Evolutionary conservation across 805 yeast species (phyloP), one percentile per base, ranked within the genome.

Genomic region (Phaffomyces thermotolerans): DNA sequence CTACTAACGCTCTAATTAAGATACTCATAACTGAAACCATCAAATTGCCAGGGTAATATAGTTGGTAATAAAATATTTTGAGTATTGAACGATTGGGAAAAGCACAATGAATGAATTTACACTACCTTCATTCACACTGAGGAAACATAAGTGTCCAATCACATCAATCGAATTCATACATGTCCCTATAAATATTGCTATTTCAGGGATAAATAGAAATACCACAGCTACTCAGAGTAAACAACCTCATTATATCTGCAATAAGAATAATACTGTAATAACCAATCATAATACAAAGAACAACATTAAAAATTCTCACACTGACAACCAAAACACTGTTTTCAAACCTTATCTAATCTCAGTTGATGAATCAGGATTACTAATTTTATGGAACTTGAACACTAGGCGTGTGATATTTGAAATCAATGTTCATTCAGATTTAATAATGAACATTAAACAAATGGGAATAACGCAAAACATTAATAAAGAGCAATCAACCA

Each of bases 351-450:
- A 69, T 3, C 48, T 81, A 4, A 54, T 75, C 1, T 69, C 84
- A 1, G 76, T 76, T 6, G 93, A 84, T 56, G 79, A 78, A 24
- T 57, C 65, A 0, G 95, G 95, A 0, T 68, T 75, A 68, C 52
- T 78, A 3, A 67, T 77, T 1, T 67, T 81, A 69, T 85, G 95
- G 95, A 73, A 78, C 44, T 48, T 85, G 8, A 54, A 61, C 1
- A 68, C 76, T 0, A 64, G 79, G 34, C 60, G 93, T 37, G 84
- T 88, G 0, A 38, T 71, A 2, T 71, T 69, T 0, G 63, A 71
- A 1, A 81, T 87, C 80, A 63, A 68, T 47, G 84, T 79, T 1
- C 95, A 87, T 56, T 63, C 59, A 6, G 67, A 67, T 15, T 63
- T 68, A 8, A 57, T 85, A 1, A 52, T 84, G 22, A 68, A 81